Evolutionary conservation across 2,329 filamentous ascomycete genomes (phyloP).

Genomic region (Talaromyces sp.): DNA sequence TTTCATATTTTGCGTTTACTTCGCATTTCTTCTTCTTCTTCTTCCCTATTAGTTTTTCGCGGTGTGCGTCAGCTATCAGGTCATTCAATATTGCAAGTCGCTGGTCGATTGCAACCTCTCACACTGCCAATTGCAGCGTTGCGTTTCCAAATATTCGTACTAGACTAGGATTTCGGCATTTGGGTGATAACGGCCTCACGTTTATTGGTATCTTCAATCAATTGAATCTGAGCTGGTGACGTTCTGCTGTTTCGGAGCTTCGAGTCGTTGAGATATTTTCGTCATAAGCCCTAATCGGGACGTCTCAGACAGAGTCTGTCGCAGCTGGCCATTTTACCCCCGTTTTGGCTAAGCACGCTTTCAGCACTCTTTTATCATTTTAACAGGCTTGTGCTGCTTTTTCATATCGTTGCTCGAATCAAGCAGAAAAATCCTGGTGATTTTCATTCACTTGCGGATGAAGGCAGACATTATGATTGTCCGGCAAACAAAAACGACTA

Average conservation of each 20-base stretch:
- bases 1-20: neutral
- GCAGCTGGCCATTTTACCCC: neutral
- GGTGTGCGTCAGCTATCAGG: neutral
- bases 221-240: neutral
- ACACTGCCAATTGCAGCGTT: neutral
- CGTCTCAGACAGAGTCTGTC: constrained; percentile 9
- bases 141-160: neutral
- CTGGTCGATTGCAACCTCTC: constrained; percentile 9
- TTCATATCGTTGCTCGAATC: neutral
- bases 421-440: neutral
- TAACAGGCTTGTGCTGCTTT: neutral
- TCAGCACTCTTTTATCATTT: neutral
- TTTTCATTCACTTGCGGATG: neutral
- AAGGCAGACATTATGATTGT: constrained; percentile 1
- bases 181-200: neutral
- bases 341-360: neutral
- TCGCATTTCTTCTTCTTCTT: neutral
- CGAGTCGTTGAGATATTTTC: neutral
- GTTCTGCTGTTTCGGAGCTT: neutral
- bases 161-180: neutral
- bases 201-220: neutral
- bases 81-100: neutral
- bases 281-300: neutral
- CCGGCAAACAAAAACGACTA: neutral
- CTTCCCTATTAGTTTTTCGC: neutral